Evolutionary conservation across 805 yeast genomes (phyloP), one percentile per base, ranked within the genome.

Genomic region (Candida montana): DNA sequence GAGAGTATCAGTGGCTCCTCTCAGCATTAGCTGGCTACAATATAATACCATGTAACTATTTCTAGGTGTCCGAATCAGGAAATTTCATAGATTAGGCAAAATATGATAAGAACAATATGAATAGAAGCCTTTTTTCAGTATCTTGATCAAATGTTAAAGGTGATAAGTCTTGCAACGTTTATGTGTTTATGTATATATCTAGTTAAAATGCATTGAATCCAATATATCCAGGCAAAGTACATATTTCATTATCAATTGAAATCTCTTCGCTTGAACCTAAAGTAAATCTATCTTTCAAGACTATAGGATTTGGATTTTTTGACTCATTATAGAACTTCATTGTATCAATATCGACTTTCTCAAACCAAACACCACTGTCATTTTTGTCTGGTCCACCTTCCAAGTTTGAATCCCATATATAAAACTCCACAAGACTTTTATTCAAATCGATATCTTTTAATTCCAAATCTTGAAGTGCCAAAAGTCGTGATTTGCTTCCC

Each of bases 391-490:
- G 23, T 24, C 13, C 20, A 12, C 10, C 23, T 16, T 7, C 30
- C n/a, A 11, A 15, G 9, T 24, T 15, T 10, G 36, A 31, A 30
- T 34, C 18, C 13, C 30, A 29, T 7, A 35, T n/a, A 12, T 11
- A 23, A 23, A 40, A 40, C 6, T 34, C 31, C 21, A 40, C 21
- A 7, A 12, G 28, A 32, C 19, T 30, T 6, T 3, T 7, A 15
- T 8, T 28, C 29, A 7, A 20, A 28, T 19, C 16, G 13, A 9
- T 21, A 21, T 7, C 26, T 17, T 33, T 37, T 10, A 39, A 16
- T 9, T 34, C 39, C 21, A 42, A 15, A 16, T 31, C 38, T 23
- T 39, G 18, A n/a, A 42, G 17, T 2, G 37, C 49, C n/a, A 45
- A 20, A 2, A 37, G 11, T 4, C 34, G 31, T 10, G 46, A 24